Evolutionary conservation across 441 rosid species (phyloP).

Genomic region (Euphorbia corollata): DNA sequence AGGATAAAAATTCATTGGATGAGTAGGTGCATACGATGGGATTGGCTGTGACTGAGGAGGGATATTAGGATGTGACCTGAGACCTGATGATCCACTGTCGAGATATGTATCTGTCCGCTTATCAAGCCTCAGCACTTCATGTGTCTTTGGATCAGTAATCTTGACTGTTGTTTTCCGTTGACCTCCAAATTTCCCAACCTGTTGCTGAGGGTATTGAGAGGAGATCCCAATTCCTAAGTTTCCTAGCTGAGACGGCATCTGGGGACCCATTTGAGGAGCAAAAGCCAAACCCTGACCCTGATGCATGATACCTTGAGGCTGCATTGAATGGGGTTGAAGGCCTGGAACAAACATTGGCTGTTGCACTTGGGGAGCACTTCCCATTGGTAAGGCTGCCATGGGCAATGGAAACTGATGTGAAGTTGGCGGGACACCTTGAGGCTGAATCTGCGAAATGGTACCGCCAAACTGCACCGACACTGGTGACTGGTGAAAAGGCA

Average conservation of each 20-base stretch:
- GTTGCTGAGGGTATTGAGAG: constrained; percentile 65
- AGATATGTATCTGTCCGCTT: constrained; percentile 50
- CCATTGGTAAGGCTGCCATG: constrained; percentile 56
- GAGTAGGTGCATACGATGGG: constrained; percentile 47
- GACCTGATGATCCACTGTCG: constrained; percentile 49
- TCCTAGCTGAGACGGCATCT: constrained; percentile 55
- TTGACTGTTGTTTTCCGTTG: constrained; percentile 65
- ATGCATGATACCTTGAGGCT: constrained; percentile 81
- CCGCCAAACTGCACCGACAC: constrained; percentile 66
- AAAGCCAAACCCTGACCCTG: constrained; percentile 75
- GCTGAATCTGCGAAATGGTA: constrained; percentile 64
- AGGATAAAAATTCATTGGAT: constrained; percentile 49
- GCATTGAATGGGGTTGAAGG: constrained; percentile 66
- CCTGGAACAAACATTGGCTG: constrained; percentile 73
- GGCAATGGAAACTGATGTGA: constrained; percentile 73
- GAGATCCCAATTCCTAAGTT: constrained; percentile 60
- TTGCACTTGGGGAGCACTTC: constrained; percentile 66
- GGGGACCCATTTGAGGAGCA: constrained; percentile 60
- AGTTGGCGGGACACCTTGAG: constrained; percentile 51
- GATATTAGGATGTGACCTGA: constrained; percentile 52
- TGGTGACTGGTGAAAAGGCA: constrained; percentile 64
- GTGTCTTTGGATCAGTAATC: constrained; percentile 92
- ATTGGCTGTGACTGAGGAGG: constrained; percentile 65
- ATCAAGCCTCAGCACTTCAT: constrained; percentile 87
- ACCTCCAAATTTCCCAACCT: constrained; percentile 60